Evolutionary conservation across 2,329 filamentous ascomycete species (phyloP), one percentile per base, ranked within the genome.

Genomic region (Botryotinia narcissicola): DNA sequence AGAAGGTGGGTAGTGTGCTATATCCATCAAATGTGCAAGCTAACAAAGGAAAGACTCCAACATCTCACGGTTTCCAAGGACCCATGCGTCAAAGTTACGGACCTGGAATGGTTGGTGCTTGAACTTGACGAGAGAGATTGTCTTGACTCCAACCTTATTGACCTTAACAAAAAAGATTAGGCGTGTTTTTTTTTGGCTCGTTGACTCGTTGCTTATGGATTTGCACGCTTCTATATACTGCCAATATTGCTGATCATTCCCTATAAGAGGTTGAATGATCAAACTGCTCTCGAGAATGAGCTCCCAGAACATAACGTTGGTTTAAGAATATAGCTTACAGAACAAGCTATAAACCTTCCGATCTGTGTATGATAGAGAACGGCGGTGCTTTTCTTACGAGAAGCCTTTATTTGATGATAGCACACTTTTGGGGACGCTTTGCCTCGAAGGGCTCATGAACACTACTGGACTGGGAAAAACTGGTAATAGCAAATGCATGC

Each of bases 21-120:
- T 70, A 74, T 61, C 32, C 63, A 59, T 60, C 62, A 40, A 40
- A 73, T 48, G 68, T 69, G 54, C 62, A 74, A 40, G 76, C 79
- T 81, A 75, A 81, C 78, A 75, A 66, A 67, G 25, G 46, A 59
- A 78, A 81, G 78, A 78, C 75, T 70, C 66, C 74, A 59, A 76
- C 76, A 73, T 67, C 71, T 70, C 78, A 78, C 73, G 74, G 71
- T 59, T 80, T 76, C 68, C 77, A 78, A 76, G 75, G 74, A 29
- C 74, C 75, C 20, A 77, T 79, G 73, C 78, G 80, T 12, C 78
- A 77, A 63, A 86, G 84, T 79, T 89, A 89, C 78, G 87, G 88
- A 42, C 85, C 87, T 72, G 87, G 87, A 72, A 88, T 88, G 85
- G 86, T 88, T 73, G 86, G 86, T 74, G 87, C 85, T 80, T 90